Percentiles rank a stretch among this genome's conserved stretches.
These are phyloP conservation scores for Populus tomentosa DNA, from an alignment of 441 rosid genomes.

Conservation along the genomic window DNA sequence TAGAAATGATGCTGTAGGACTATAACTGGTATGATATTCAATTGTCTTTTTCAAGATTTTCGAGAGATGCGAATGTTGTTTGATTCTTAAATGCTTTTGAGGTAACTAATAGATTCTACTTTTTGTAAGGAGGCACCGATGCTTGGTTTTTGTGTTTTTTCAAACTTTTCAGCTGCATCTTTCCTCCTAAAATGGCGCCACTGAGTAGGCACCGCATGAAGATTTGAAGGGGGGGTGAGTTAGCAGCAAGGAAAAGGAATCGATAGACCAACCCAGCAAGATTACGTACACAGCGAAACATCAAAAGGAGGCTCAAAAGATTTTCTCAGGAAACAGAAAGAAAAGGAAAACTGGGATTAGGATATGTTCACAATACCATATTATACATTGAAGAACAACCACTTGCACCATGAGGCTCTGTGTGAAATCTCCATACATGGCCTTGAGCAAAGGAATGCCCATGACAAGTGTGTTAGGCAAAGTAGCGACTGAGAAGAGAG, in stretches of 20 bases:
- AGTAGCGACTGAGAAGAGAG: slow-evolving; percentile 62
- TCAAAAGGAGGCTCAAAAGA: not conserved
- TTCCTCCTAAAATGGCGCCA: not conserved
- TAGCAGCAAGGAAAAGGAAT: too few species aligned
- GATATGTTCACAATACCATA: slow-evolving; percentile 38
- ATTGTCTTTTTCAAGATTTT: not conserved
- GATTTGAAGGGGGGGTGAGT: too few species aligned
- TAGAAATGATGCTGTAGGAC: not conserved
- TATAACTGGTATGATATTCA: not conserved
- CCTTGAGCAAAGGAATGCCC: slow-evolving; percentile 77
- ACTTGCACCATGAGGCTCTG: slow-evolving; percentile 70
- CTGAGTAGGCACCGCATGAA: not conserved
- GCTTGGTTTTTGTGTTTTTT: not conserved
- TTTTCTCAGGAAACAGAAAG: not conserved
- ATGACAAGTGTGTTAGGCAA: slow-evolving; percentile 78
- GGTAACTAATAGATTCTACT: not conserved
- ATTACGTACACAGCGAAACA: not conserved
- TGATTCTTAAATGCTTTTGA: not conserved
- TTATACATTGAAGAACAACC: slow-evolving; percentile 75
- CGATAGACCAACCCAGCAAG: too few species aligned
- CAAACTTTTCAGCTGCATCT: slow-evolving; percentile 10
- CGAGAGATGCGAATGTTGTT: not conserved
- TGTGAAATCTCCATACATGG: slow-evolving; percentile 78
- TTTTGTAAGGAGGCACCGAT: not conserved
- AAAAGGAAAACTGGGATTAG: not conserved